Conservation (phyloP, 208 protist genomes). For the Acanthamoeba healyi region DNA sequence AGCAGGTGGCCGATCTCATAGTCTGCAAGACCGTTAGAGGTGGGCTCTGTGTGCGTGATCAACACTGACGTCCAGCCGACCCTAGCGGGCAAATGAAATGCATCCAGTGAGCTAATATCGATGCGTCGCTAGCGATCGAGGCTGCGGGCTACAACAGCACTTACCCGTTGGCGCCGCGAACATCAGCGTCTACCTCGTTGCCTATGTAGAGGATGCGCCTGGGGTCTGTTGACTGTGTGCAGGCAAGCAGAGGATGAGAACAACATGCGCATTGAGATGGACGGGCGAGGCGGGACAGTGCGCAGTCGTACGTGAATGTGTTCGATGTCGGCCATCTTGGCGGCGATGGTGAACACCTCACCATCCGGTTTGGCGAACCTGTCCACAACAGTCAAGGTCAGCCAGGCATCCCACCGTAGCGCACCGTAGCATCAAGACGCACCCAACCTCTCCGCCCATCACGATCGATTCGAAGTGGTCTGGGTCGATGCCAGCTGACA, state of each 20-base stretch:
- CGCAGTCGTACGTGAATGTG: slow-evolving; percentile 44
- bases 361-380: slow-evolving; percentile 29
- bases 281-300: no score
- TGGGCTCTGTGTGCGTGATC: neutral
- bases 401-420: neutral
- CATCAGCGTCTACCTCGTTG: slow-evolving; percentile 40
- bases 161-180: slow-evolving; percentile 31
- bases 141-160: neutral
- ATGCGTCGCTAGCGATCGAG: neutral
- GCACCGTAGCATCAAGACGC: neutral
- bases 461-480: slow-evolving; percentile 29
- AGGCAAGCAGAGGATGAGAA: neutral
- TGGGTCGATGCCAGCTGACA: slow-evolving; percentile 21
- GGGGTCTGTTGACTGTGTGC: neutral
- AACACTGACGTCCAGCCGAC: neutral
- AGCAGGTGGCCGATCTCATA: neutral
- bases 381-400: no score
- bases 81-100: no score
- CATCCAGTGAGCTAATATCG: no score
- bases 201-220: slow-evolving; percentile 52
- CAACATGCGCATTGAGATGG: no score
- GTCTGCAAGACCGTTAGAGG: neutral
- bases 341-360: slow-evolving; percentile 29
- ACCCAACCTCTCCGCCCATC: slow-evolving; percentile 59
- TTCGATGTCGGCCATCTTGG: slow-evolving; percentile 13